Evolutionary conservation across 148 eudicot genomes (phyloP), one percentile per base, ranked within the genome.

Genomic region (Chenopodium suecicum): DNA sequence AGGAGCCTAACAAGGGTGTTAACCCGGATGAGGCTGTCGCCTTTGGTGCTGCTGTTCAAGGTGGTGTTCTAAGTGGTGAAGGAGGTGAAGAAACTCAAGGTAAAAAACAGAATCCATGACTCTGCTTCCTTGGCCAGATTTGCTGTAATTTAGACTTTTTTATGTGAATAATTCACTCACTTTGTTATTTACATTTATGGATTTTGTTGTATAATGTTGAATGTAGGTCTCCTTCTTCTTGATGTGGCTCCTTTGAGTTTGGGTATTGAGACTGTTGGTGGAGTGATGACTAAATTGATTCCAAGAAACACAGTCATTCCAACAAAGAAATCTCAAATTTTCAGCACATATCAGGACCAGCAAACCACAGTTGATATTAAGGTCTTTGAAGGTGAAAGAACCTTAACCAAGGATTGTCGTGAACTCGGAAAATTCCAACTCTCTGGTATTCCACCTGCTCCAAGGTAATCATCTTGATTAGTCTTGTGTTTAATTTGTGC

Each of bases 381-480:
- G 89, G 91, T 89, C 5, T 89, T 82, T 81, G 91, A 89, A 84
- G 91, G 90, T 23, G 90, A 89, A 88, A 84, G 91, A 84, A 83
- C 87, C 85, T 82, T 89, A 72, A 89, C 93, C 22, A 91, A 91
- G 85, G 90, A 91, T 62, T 86, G 90, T 75, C 87, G 83, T 17
- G 90, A 86, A 71, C 90, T 91, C 60, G 91, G 91, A 9, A 74
- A 80, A 63, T 89, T 89, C 72, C 87, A 88, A 19, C 85, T 89
- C 63, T 85, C 90, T 27, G 91, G 90, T 72, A 89, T 91, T 78
- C 89, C 93, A 13, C 91, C 91, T n/a, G 93, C 93, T 85, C 91
- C 91, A 82, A 89, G 93, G 93, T 88, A 86, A 84, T 22, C 17
- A 60, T 13, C 64, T 23, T 2, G 23, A 19, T 11, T 29, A 2